Conservation (phyloP, 2,329 filamentous ascomycete species). For the Thelonectria blattea region DNA sequence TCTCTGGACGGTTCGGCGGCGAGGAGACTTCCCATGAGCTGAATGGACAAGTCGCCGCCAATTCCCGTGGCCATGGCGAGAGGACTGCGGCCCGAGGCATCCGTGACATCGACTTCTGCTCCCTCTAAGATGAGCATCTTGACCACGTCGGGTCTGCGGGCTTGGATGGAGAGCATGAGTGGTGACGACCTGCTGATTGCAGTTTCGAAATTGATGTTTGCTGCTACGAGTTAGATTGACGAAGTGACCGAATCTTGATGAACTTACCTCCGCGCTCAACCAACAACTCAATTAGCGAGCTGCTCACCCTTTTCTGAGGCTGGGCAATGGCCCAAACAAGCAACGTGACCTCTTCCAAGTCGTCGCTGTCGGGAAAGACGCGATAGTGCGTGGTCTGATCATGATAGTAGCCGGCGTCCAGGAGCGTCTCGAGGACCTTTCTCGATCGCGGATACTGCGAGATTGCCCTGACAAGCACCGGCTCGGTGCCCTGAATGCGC, state of each 20-base stretch:
- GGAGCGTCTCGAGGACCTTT: constrained; percentile 56
- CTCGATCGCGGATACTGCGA: constrained; percentile 61
- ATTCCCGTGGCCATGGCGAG: constrained; percentile 64
- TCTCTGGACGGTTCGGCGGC: constrained; percentile 63
- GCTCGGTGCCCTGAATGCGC: constrained; percentile 49
- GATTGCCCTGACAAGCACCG: constrained; percentile 59
- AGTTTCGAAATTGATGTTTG: constrained; percentile 64
- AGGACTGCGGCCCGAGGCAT: constrained; percentile 63
- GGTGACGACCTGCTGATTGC: constrained; percentile 60
- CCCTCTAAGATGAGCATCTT: constrained; percentile 62
- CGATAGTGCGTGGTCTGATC: constrained; percentile 56
- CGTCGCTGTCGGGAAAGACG: constrained; percentile 53
- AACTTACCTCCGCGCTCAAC: constrained; percentile 52
- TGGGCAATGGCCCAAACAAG: constrained; percentile 68
- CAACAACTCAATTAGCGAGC: constrained; percentile 61
- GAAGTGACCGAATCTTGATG: constrained; percentile 5
- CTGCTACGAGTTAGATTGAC: constrained; percentile 40
- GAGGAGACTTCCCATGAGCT: constrained; percentile 61
- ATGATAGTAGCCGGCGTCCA: constrained; percentile 65
- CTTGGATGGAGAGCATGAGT: constrained; percentile 64
- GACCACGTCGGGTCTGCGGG: constrained; percentile 62
- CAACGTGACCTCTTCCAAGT: constrained; percentile 61
- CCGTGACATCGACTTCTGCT: constrained; percentile 64
- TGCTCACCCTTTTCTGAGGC: constrained; percentile 67
- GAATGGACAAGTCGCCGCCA: constrained; percentile 58